Base-by-base conservation (phyloP, 1,139 yeast genomes). In the Suhomyces guaymorum region DNA sequence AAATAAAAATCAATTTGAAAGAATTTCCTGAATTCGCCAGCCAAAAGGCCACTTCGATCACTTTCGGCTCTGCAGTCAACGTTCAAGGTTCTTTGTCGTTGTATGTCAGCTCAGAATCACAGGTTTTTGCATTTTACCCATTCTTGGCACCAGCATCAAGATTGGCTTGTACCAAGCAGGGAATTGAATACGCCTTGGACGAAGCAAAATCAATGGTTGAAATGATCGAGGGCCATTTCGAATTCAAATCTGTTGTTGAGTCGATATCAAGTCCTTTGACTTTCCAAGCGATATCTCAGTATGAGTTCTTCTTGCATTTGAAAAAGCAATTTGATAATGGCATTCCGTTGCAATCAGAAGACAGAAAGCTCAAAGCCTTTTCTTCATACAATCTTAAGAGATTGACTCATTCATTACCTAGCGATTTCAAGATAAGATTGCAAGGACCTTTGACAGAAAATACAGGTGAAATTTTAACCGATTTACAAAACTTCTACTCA, bases 81-180 rank as follows among this genome's bases (percentile, higher is more conserved):
- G 48, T 69, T 22, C 38, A 55, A 5, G 73, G 73, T 2, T 46
- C 60, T 1, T 52, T 69, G 37, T 58, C 73, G 0, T 55, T 70
- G 31, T 70, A 69, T 42, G 48, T 67, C 7, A 49, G 70, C 1
- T 39, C 44, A 11, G 37, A 43, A 0, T 55, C 59, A 3, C 39
- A 51, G 8, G 40, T 69, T 0, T 65, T 44, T 42, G 63, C 66
- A 1, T 40, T 67, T 9, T 66, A 51, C 35, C 75, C 75, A 4
- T 66, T 66, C 35, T 35, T 59, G 3, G 40, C 50, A 26, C 39
- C 39, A 12, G 31, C 35, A 12, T 48, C 60, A 1, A 46, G 39
- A 7, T 39, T 66, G 23, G 55, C 55, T 3, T 50, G 63, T 12
- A 49, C 66, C 1, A 38, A 47, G 30, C 42, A 40, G 7, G 47